Base-by-base conservation (phyloP, 169 alveolate species). In the Plasmodium vivax region DNA sequence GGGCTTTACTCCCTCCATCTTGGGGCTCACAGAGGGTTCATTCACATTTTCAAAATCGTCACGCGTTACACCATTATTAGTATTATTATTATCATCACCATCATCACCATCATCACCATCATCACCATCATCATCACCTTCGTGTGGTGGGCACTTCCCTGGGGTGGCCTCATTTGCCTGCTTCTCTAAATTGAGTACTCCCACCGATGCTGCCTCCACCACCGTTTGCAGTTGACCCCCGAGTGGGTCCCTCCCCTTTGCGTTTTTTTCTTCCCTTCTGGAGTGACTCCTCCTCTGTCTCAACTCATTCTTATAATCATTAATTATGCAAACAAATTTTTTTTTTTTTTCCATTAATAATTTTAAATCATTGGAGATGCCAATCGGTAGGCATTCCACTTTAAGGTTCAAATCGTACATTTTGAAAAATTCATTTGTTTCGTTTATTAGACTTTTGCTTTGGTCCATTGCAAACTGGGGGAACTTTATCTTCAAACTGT, bases 381-480 rank as follows among this genome's bases (percentile, higher is more conserved):
- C 82, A 30, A 80, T 88, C 32, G 94, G 94, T 34, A 88, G 41
- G n/a, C 58, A 71, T 36, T 88, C 94, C 30, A 88, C 82, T 88
- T 88, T 88, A 56, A 88, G 88, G 10, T 43, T 38, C 51, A 88
- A 88, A 68, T 88, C 72, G 32, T 88, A 88, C 94, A 58, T 88
- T 1, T 80, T 88, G 56, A 88, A 88, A 74, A 88, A 88, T 41
- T 81, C 83, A 62, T 88, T 80, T 36, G 94, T 88, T 80, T 88
- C 94, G 51, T 88, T 79, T 79, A 88, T 88, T 88, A 88, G 54
- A 16, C 80, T 88, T 68, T 32, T 80, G 27, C 94, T 88, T 68
- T 88, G 94, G 47, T 88, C 88, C 9, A 80, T 88, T 34, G 94
- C 94, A 88, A 88, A 88, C 72, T 88, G 54, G n/a, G 94, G 94